Conservation (phyloP, 768 basidiomycete genomes). For the Lentinula edodes region DNA sequence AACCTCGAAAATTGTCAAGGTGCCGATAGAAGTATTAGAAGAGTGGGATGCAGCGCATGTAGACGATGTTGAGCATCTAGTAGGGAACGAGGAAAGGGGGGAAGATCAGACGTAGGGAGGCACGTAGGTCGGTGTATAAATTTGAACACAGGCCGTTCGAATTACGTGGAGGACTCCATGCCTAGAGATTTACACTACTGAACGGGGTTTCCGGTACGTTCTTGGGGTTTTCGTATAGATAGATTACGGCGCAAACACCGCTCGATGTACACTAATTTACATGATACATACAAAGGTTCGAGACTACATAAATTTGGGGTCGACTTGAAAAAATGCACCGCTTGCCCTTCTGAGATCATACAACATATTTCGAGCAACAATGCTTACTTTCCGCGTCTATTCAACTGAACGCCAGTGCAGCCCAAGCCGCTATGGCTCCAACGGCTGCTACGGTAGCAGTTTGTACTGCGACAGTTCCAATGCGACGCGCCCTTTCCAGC, state of each 20-base stretch:
- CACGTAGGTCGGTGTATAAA: neutral
- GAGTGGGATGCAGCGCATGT: conserved; percentile 31
- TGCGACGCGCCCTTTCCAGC: conserved; percentile 31
- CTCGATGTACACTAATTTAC: neutral
- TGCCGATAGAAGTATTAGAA: conserved; percentile 21
- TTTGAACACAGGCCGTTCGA: too few relatives aligned
- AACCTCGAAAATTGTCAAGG: conserved; percentile 24
- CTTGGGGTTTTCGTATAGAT: too few relatives aligned
- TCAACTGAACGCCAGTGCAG: conserved; percentile 61
- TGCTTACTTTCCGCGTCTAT: neutral
- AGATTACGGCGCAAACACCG: too few relatives aligned
- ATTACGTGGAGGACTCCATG: too few relatives aligned
- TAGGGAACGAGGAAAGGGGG: neutral
- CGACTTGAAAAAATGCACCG: neutral
- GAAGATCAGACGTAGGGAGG: neutral
- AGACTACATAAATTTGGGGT: neutral
- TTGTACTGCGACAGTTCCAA: conserved; percentile 40
- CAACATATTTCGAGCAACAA: too few relatives aligned
- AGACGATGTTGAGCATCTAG: conserved; percentile 11
- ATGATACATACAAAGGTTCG: neutral
- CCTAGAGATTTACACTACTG: too few relatives aligned
- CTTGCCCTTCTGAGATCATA: neutral
- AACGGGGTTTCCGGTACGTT: too few relatives aligned
- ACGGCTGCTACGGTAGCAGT: conserved; percentile 60
- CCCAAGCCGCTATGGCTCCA: conserved; percentile 71